phyloP scores from a whole-genome alignment of 1,139 yeast species.

The Hanseniaspora sp. region DNA sequence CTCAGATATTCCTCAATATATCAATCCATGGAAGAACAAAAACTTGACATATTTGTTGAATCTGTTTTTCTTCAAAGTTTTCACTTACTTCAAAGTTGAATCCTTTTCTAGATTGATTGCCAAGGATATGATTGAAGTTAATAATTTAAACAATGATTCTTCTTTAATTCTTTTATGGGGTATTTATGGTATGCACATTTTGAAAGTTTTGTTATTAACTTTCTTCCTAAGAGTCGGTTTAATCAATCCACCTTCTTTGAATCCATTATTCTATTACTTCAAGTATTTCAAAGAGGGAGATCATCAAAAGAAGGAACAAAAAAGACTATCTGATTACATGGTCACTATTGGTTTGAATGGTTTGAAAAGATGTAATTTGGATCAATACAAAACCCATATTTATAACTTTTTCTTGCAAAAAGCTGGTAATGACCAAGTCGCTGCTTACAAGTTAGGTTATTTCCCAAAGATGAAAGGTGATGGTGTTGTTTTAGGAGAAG shows the following conservation, averaged over 20 bases:
- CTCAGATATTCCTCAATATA: conserved; percentile 78
- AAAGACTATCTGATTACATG: conserved; percentile 31
- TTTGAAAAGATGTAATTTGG: conserved; percentile 57
- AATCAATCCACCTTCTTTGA: conserved; percentile 59
- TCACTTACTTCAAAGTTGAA: conserved; percentile 1
- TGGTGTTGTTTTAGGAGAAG: conserved; percentile 53
- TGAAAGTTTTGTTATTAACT: conserved; percentile 51
- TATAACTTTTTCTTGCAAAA: conserved; percentile 54
- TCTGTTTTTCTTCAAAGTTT: conserved; percentile 33
- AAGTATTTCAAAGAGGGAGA: conserved; percentile 23
- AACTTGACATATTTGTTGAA: conserved; percentile 41
- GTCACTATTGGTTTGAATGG: conserved; percentile 85
- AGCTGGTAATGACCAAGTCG: conserved; percentile 59
- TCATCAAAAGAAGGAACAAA: conserved; percentile 34
- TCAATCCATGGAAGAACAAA: conserved; percentile 42
- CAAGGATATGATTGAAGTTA: conserved; percentile 11
- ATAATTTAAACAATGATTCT: conserved; percentile 1
- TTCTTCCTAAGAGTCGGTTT: conserved; percentile 55
- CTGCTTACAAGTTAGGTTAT: conserved; percentile 65
- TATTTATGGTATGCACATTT: conserved; percentile 59
- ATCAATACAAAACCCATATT: conserved; percentile 62
- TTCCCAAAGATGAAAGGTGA: conserved; percentile 49
- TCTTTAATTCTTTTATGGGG: conserved; percentile 22
- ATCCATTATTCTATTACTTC: conserved; percentile 30
- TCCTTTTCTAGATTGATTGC: not conserved